Evolutionary conservation across 306 rosid genomes (phyloP).

Genomic region (Malus orientalis): DNA sequence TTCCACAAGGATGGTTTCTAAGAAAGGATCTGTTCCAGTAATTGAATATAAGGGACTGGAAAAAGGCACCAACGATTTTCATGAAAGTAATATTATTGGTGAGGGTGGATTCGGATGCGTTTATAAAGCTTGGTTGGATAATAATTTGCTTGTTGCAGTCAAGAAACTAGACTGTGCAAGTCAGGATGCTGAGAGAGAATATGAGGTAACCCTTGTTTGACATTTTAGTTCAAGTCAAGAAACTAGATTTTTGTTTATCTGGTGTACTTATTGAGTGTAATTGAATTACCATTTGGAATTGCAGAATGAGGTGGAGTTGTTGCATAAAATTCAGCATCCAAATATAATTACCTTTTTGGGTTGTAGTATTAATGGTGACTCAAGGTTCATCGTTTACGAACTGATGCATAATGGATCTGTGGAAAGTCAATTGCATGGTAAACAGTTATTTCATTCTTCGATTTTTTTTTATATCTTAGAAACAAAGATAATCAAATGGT

Average conservation of each 20-base stretch:
- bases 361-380: conserved; percentile 46
- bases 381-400: conserved; percentile 64
- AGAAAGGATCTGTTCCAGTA: conserved; percentile 50
- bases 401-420: conserved; percentile 86
- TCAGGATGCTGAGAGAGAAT: conserved; percentile 65
- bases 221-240: background rate
- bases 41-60: conserved; percentile 68
- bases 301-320: conserved; percentile 83
- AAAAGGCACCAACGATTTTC: conserved; percentile 53
- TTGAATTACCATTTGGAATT: conserved; percentile 20
- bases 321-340: conserved; percentile 72
- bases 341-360: conserved; percentile 69
- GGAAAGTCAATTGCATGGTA: conserved; percentile 84
- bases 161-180: conserved; percentile 60
- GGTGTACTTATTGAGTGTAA: background rate
- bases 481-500: background rate
- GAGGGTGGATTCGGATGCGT: conserved; percentile 93
- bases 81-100: conserved; percentile 67
- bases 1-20: conserved; percentile 45
- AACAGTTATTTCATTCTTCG: conserved; percentile 4
- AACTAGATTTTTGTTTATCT: background rate
- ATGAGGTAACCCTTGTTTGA: conserved; percentile 42
- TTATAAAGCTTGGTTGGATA: conserved; percentile 75
- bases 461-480: background rate
- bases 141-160: conserved; percentile 61